Percentiles rank a stretch among this genome's conserved stretches.
These are phyloP conservation scores for Lactarius hengduanensis DNA, from an alignment of 768 basidiomycete genomes.

Conservation along the genomic window DNA sequence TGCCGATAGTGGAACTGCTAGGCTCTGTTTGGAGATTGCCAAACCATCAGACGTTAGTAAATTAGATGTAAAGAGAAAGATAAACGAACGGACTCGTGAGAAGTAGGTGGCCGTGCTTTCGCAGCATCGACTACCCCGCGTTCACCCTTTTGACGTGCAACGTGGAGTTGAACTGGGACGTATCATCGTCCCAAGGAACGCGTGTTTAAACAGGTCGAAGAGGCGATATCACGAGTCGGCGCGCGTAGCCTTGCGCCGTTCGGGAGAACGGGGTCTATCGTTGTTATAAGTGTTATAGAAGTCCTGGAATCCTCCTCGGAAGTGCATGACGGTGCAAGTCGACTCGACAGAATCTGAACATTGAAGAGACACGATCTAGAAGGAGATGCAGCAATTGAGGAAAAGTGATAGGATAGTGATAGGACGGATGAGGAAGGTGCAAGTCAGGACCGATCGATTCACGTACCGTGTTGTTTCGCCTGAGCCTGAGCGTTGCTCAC, in stretches of 20 bases:
- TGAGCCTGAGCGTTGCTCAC: too few species aligned
- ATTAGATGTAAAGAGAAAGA: background rate
- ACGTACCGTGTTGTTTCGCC: too few species aligned
- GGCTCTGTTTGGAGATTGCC: too few species aligned
- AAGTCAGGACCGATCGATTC: too few species aligned
- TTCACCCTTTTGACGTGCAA: background rate
- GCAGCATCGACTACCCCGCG: background rate
- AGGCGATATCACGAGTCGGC: background rate
- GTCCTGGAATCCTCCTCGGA: background rate
- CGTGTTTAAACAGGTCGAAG: background rate
- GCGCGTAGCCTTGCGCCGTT: background rate
- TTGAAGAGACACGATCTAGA: background rate
- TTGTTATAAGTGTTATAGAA: too few species aligned
- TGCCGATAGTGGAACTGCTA: too few species aligned
- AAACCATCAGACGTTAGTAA: too few species aligned
- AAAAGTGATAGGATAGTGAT: too few species aligned
- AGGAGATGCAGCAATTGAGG: background rate
- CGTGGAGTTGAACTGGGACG: background rate
- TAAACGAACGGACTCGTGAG: background rate
- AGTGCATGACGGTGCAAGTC: background rate
- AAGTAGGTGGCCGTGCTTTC: background rate
- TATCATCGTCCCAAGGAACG: background rate
- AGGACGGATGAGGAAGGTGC: too few species aligned
- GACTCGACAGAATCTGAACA: background rate
- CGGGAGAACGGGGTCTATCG: too few species aligned